Conservation (phyloP, 2,329 filamentous ascomycete genomes). For the Neopestalotiopsis sp. region DNA sequence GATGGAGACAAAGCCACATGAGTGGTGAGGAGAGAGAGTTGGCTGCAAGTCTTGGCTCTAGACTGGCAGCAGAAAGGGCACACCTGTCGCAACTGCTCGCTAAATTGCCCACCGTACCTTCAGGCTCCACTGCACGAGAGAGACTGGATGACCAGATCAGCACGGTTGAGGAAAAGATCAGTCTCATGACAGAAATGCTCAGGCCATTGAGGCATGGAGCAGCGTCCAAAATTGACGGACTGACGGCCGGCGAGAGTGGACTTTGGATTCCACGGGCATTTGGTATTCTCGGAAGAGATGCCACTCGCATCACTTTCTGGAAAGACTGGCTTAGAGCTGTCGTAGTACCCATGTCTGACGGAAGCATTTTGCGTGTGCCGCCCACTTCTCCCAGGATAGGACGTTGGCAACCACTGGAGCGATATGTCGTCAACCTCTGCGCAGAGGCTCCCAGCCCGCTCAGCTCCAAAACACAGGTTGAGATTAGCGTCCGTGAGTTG, state of each 20-base stretch:
- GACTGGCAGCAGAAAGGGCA: constrained; percentile 85
- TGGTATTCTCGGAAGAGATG: constrained; percentile 87
- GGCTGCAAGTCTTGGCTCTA: constrained; percentile 87
- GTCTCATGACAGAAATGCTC: constrained; percentile 93
- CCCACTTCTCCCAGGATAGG: constrained; percentile 89
- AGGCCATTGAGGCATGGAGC: constrained; percentile 91
- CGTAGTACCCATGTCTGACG: constrained; percentile 94
- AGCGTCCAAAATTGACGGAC: constrained; percentile 94
- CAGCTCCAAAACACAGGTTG: constrained; percentile 93
- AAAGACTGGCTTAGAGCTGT: constrained; percentile 97
- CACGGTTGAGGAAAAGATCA: constrained; percentile 94
- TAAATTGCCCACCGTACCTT: constrained; percentile 78
- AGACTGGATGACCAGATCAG: constrained; percentile 92
- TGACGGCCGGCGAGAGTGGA: constrained; percentile 93
- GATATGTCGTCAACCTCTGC: constrained; percentile 96
- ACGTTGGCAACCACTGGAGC: constrained; percentile 93
- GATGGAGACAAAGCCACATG: constrained; percentile 86
- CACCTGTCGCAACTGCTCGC: constrained; percentile 88
- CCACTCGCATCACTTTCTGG: constrained; percentile 88
- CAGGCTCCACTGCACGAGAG: constrained; percentile 82
- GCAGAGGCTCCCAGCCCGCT: constrained; percentile 92
- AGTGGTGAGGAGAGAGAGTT: constrained; percentile 89
- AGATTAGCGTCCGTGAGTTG: constrained; percentile 86
- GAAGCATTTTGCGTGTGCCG: constrained; percentile 80
- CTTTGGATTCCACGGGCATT: constrained; percentile 96